Base-by-base conservation (phyloP, 805 yeast genomes). In the Saccharomycopsis babjevae region DNA sequence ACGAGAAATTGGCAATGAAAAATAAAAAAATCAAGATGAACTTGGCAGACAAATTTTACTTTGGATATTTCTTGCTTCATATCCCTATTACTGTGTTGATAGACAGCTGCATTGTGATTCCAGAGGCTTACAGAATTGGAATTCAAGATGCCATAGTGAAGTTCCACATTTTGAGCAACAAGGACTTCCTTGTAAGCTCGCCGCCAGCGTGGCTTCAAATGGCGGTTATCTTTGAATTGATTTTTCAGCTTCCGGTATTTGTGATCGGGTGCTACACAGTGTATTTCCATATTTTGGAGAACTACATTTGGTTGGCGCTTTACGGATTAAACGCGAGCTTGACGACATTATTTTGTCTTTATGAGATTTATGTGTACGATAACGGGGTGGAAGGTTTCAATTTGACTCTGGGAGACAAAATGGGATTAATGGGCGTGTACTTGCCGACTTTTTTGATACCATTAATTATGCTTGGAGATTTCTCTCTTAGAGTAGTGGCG, bases 301-400 rank as follows among this genome's bases (percentile, higher is more conserved):
- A 75, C 18, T 77, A 77, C 61, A 71, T 74, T 28, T 77, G 76
- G 69, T 71, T 85, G 65, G 73, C 82, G 15, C 67, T 85, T 5
- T 93, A 94, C 71, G 97, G 93, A 2, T 79, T 88, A 67, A 90
- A 89, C 68, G 98, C 97, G 0, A 75, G 86, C 3, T 74, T 87
- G 58, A 90, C 97, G 5, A 90, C 97, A 0, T 71, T 84, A 42
- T 81, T 84, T 28, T 93, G 97, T 70, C 72, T 88, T 65, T 69
- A 78, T n/a, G 79, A 81, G 66, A 77, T 85, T 16, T 64, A 67
- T 20, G 52, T 62, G 1, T 57, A 61, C 13, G 54, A 43, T 1
- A 65, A 64, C 46, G 56, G 50, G 13, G 20, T 50, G 15, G 59
- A 52, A 8, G 64, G 62, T 5, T 63, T 63, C 25, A 82, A 81